phyloP scores from a whole-genome alignment of 2,329 filamentous ascomycete genomes.

The Aspergillus fumigatus region DNA sequence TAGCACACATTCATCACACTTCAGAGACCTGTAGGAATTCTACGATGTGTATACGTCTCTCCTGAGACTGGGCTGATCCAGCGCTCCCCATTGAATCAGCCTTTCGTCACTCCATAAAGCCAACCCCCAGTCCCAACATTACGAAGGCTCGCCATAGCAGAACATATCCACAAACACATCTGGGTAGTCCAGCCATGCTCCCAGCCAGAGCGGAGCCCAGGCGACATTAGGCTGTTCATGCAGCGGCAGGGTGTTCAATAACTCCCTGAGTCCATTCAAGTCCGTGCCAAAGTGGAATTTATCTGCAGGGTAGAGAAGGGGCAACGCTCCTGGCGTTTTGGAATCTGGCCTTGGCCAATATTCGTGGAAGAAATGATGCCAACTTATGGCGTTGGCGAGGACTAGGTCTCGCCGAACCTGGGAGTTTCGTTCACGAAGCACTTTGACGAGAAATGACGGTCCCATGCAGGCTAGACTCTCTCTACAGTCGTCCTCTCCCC shows the following conservation, averaged over 20 bases:
- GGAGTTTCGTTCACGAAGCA: constrained; percentile 5
- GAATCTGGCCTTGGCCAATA: not conserved
- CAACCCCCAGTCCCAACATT: too few species aligned
- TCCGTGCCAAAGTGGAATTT: constrained; percentile 6
- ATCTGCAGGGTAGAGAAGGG: constrained; percentile 14
- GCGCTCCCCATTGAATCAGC: too few species aligned
- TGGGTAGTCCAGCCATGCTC: not conserved
- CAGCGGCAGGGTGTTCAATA: constrained; percentile 4
- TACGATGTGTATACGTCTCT: too few species aligned
- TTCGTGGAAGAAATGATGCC: not conserved
- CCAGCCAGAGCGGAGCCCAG: constrained; percentile 5
- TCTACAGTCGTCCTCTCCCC: not conserved
- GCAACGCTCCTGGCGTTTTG: not conserved
- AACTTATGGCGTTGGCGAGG: not conserved
- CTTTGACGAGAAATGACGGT: constrained; percentile 13
- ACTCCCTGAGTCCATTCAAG: not conserved
- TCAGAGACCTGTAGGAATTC: too few species aligned
- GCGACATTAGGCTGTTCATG: constrained; percentile 10
- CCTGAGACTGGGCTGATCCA: too few species aligned
- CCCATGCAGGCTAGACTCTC: constrained; percentile 7
- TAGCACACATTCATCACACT: too few species aligned
- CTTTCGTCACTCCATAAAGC: too few species aligned
- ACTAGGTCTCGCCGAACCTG: constrained; percentile 10
- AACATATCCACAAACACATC: too few species aligned
- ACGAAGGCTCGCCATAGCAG: too few species aligned